Evolutionary conservation across 495 filamentous ascomycete species (phyloP).

Genomic region (Neurospora pannonica): DNA sequence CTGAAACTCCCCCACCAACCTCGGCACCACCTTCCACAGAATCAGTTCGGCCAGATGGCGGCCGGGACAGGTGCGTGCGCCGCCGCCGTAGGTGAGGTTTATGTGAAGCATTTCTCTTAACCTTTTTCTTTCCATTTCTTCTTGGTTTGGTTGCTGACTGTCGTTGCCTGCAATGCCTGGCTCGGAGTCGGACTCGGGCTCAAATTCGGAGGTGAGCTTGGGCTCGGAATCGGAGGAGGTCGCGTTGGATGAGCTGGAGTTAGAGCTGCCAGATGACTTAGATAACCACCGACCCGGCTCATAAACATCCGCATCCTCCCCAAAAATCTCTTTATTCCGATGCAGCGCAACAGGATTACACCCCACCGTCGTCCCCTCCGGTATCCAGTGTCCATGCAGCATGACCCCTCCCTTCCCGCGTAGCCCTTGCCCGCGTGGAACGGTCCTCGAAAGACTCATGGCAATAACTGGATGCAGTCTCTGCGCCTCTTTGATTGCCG

Average conservation of each 20-base stretch:
- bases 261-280: neutral
- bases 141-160: neutral
- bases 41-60: constrained; percentile 56
- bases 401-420: constrained; percentile 3
- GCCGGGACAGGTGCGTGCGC: constrained; percentile 58
- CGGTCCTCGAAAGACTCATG: constrained; percentile 47
- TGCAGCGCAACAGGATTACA: constrained; percentile 54
- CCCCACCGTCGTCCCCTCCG: constrained; percentile 46
- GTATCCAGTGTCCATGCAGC: constrained; percentile 42
- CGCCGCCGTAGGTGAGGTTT: constrained; percentile 52
- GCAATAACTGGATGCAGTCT: constrained; percentile 50
- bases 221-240: neutral
- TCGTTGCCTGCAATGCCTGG: neutral
- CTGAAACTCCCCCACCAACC: constrained; percentile 51
- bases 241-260: no score
- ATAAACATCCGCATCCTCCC: constrained; percentile 41
- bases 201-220: neutral
- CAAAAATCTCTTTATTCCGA: constrained; percentile 43
- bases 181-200: neutral
- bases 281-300: constrained; percentile 48
- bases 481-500: constrained; percentile 54
- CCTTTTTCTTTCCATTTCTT: constrained; percentile 20
- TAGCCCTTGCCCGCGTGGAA: constrained; percentile 23
- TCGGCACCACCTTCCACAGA: constrained; percentile 54
- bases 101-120: constrained; percentile 25